These are phyloP conservation scores for Haplosporangium sp. DNA, from an alignment of 371 early-diverging fungal genomes.

Conservation along the genomic window DNA sequence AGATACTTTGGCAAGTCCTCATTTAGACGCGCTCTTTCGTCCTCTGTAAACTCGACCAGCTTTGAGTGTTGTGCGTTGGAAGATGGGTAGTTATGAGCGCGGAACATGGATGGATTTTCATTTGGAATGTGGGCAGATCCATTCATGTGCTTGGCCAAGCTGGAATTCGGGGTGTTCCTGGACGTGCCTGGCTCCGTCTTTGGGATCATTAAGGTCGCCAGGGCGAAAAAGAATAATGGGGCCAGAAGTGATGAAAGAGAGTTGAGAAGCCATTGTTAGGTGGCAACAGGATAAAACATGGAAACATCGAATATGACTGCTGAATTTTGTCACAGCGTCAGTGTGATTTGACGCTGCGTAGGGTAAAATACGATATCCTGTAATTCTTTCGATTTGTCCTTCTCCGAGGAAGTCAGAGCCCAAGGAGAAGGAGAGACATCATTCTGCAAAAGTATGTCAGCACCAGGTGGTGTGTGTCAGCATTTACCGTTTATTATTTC, in stretches of 20 bases:
- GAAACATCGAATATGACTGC: neutral
- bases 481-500: no score
- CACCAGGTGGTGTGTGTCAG: no score
- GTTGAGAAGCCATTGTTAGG: neutral
- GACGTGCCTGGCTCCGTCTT: conserved; percentile 26
- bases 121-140: neutral
- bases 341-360: neutral
- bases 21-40: conserved; percentile 49
- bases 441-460: no score
- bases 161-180: neutral
- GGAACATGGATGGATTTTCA: conserved; percentile 6
- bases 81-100: neutral
- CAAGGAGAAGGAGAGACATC: no score
- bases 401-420: no score
- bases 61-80: conserved; percentile 6
- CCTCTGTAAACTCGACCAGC: conserved; percentile 27
- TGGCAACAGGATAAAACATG: neutral
- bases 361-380: no score
- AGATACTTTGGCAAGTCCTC: conserved; percentile 61
- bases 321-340: neutral
- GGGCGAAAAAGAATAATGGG: neutral
- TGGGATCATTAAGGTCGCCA: conserved; percentile 10
- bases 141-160: conserved; percentile 1
- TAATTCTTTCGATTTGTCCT: no score
- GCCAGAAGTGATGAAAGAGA: neutral